Evolutionary conservation across 108 stramenopile species (phyloP).

Genomic region (Nannochloropsis salina): DNA sequence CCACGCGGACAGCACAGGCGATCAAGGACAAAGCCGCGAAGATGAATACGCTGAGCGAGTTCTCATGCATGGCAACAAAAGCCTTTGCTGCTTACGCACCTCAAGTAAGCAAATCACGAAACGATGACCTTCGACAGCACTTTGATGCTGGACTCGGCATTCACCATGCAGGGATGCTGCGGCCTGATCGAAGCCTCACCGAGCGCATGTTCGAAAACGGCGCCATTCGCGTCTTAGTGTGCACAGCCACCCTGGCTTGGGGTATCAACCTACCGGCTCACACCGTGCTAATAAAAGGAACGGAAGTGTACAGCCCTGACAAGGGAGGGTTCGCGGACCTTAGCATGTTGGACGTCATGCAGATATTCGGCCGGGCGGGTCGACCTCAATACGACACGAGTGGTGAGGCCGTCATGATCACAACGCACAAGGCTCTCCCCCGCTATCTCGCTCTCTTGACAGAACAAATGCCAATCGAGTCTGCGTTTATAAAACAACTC

Average conservation of each 20-base stretch:
- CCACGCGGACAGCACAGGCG: constrained; percentile 69
- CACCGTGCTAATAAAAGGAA: constrained; percentile 94
- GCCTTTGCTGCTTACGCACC: constrained; percentile 20
- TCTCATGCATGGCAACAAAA: constrained; percentile 23
- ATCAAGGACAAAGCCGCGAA: constrained; percentile 27
- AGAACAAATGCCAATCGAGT: constrained; percentile 86
- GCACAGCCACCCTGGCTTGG: constrained; percentile 96
- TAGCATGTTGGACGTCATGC: constrained; percentile 92
- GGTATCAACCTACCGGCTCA: constrained; percentile 92
- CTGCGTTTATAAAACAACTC: constrained; percentile 76
- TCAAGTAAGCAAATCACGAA: constrained; percentile 64
- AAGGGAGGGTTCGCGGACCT: constrained; percentile 89
- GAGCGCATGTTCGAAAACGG: constrained; percentile 92
- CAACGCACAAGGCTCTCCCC: constrained; percentile 74
- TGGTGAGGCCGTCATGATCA: constrained; percentile 94
- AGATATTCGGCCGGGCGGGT: constrained; percentile 96
- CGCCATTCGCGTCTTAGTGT: constrained; percentile 89
- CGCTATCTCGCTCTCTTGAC: constrained; percentile 89
- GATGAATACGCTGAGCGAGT: constrained; percentile 18
- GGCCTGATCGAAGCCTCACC: constrained; percentile 82
- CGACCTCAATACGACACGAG: constrained; percentile 91
- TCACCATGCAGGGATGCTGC: constrained; percentile 99
- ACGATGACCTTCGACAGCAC: constrained; percentile 72
- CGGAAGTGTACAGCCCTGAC: constrained; percentile 97
- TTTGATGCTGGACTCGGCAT: constrained; percentile 87